Base-by-base conservation (phyloP, 257 asterid species). In the Nemophila menziesii region DNA sequence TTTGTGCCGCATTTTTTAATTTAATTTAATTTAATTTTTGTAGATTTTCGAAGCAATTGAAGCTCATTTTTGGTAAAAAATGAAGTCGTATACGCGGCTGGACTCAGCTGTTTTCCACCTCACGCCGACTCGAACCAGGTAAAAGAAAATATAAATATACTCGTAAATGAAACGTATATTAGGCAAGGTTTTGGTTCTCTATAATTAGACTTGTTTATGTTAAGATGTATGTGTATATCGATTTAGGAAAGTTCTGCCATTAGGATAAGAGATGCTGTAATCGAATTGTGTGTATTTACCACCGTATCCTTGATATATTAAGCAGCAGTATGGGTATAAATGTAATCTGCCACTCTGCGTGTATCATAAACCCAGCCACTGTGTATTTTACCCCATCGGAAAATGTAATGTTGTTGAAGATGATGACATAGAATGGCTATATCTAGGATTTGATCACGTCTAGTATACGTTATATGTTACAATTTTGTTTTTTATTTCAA, bases 51-150 rank as follows among this genome's bases (percentile, higher is more conserved):
- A 59, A 62, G 68, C 40, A 42, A 19, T 20, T 39, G 40, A 19
- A 61, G 45, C 52, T 27, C 27, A 24, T 26, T 59, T 37, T 40
- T 58, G 44, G 48, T 59, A 22, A 7, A n/a, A 33, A 43, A 84
- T 89, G 98, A 84, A 75, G 82, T 65, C 78, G 39, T 71, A 57
- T 47, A 60, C 85, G 65, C 72, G 61, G 43, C 94, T 89, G 37
- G 77, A 73, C 57, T 80, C 92, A 7, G 92, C 77, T 54, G 84
- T 84, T 49, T 89, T 89, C 69, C 92, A 80, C 58, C 95, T 84
- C 68, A 89, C 94, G 58, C 95, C 95, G 19, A 89, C 98, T 50
- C 73, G 98, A 57, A 84, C 98, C 10, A 73, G 95, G 95, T 86
- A 20, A 26, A 13, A 20, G 13, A 46, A 29, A 24, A 18, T 9